Percentiles rank a stretch among this genome's conserved stretches.
Conservation (phyloP, 192 early-diverging fungal species). For the Coemansia javaensis region DNA sequence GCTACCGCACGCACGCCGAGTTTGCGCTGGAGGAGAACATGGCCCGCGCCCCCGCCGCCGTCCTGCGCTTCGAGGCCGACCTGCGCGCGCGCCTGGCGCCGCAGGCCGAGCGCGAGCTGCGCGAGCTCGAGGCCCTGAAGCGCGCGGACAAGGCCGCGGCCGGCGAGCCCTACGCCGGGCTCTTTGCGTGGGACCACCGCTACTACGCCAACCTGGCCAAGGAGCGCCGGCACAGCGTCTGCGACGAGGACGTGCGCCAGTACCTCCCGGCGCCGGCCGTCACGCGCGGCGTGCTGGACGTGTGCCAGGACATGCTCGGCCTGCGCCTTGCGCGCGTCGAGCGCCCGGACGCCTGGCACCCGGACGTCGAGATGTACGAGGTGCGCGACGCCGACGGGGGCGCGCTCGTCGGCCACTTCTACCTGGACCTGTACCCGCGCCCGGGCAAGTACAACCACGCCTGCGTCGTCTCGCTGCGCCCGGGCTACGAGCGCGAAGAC, state of each 20-base stretch:
- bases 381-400: constrained; percentile 54
- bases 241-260: constrained; percentile 68
- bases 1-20: constrained; percentile 64
- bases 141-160: constrained; percentile 42
- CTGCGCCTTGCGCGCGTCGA: constrained; percentile 60
- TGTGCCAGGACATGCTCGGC: constrained; percentile 69
- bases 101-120: constrained; percentile 57
- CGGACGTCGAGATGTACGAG: constrained; percentile 70
- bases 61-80: constrained; percentile 60
- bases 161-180: constrained; percentile 51
- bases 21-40: constrained; percentile 73
- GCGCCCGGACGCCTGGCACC: constrained; percentile 64
- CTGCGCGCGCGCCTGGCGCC: constrained; percentile 53
- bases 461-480: constrained; percentile 64
- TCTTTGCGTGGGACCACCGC: constrained; percentile 68
- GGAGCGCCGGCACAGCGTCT: constrained; percentile 64
- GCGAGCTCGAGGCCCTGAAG: constrained; percentile 63
- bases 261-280: constrained; percentile 67
- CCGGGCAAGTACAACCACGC: constrained; percentile 68
- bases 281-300: constrained; percentile 62
- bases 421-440: constrained; percentile 69
- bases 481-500: constrained; percentile 47
- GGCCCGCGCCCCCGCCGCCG: constrained; percentile 65
- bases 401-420: constrained; percentile 64
- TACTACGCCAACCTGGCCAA: constrained; percentile 71